Conservation (phyloP, 192 early-diverging fungal genomes). For the Coemansia sp. region DNA sequence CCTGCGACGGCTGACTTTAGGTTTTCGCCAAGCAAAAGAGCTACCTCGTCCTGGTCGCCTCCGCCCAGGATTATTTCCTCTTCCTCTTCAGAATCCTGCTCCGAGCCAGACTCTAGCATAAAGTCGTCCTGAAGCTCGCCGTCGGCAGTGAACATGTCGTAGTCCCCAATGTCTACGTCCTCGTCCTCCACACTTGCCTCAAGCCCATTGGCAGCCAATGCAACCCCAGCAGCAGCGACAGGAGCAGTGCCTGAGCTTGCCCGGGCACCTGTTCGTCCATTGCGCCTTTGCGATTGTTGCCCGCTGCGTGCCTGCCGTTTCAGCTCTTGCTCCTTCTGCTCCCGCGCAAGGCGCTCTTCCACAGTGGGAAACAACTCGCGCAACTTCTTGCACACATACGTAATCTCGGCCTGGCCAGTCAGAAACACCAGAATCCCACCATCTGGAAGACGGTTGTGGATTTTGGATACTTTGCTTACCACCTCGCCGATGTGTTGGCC, state of each 20-base stretch:
- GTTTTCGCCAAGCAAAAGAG: conserved; percentile 47
- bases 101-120: conserved; percentile 46
- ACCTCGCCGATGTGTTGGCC: conserved; percentile 86
- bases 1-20: conserved; percentile 30
- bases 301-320: not conserved
- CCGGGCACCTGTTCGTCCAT: not conserved
- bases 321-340: conserved; percentile 16
- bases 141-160: conserved; percentile 11
- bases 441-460: conserved; percentile 85
- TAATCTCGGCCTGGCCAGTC: conserved; percentile 93
- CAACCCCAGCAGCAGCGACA: no score
- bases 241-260: not conserved
- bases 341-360: conserved; percentile 22
- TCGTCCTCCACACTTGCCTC: conserved; percentile 51
- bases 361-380: conserved; percentile 63
- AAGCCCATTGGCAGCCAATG: conserved; percentile 37
- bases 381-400: conserved; percentile 68
- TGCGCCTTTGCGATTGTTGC: not conserved
- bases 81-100: conserved; percentile 63
- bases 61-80: conserved; percentile 50
- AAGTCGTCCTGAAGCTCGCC: conserved; percentile 55
- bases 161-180: conserved; percentile 51
- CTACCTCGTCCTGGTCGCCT: conserved; percentile 62
- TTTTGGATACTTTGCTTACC: conserved; percentile 87
- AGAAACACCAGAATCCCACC: conserved; percentile 95